phyloP scores from a whole-genome alignment of 208 protist species.

The Leishmania arabica region DNA sequence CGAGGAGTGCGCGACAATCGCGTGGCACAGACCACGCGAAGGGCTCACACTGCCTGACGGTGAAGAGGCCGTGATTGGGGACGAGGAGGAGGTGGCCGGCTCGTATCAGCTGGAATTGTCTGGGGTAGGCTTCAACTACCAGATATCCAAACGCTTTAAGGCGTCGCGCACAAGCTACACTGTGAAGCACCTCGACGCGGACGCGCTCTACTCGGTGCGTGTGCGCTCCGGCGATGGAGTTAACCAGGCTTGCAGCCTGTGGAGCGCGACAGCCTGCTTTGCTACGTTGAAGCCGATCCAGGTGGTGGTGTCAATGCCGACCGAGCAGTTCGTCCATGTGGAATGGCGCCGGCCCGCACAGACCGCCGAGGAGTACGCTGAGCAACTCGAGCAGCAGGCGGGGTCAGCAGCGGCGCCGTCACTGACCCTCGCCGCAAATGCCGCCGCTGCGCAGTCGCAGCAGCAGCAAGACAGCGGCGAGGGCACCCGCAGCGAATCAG shows the following conservation, averaged over 20 bases:
- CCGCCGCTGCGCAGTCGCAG: not conserved
- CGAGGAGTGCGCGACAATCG: slow-evolving; percentile 77
- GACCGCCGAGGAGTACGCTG: slow-evolving; percentile 57
- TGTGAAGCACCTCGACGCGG: slow-evolving; percentile 74
- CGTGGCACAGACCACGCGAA: slow-evolving; percentile 70
- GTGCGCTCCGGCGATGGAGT: slow-evolving; percentile 71
- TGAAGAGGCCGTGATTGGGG: slow-evolving; percentile 48
- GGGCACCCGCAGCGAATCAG: not conserved
- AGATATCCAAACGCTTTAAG: slow-evolving; percentile 83
- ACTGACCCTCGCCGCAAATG: not conserved
- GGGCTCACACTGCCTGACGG: slow-evolving; percentile 63
- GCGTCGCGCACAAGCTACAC: slow-evolving; percentile 63
- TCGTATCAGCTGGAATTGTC: slow-evolving; percentile 85
- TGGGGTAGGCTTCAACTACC: slow-evolving; percentile 61
- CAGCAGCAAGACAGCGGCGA: not conserved
- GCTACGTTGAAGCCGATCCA: slow-evolving; percentile 83
- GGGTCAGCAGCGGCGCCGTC: not conserved
- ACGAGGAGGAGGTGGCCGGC: slow-evolving; percentile 43
- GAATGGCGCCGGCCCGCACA: slow-evolving; percentile 79
- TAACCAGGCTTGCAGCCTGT: slow-evolving; percentile 61
- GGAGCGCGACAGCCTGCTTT: slow-evolving; percentile 77
- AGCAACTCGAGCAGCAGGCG: slow-evolving; percentile 36
- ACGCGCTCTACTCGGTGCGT: slow-evolving; percentile 74
- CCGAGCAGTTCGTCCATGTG: slow-evolving; percentile 83
- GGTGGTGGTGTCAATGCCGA: slow-evolving; percentile 42